Evolutionary conservation across 2,329 filamentous ascomycete genomes (phyloP), one percentile per base, ranked within the genome.

Genomic region (Chrysoporthe puriensis): DNA sequence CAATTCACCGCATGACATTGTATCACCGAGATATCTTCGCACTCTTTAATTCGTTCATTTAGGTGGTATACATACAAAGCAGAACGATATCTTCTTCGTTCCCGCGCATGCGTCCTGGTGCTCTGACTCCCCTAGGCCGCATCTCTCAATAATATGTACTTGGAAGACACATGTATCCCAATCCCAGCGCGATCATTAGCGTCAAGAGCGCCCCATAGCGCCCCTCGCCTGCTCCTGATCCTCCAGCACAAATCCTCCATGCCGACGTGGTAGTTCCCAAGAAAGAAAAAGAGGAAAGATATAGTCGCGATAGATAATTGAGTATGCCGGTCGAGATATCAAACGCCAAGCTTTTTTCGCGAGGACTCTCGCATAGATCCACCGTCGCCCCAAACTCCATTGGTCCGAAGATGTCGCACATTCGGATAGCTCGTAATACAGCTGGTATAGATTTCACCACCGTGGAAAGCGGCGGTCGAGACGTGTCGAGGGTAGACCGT

Each of bases 401-500:
- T 57, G 40, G 54, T 57, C 34, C 54, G 34, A 40, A 57, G 34
- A 57, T 57, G 34, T 57, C 54, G 34, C 54, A 36, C 54, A 57
- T 36, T 57, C 54, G 54, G 34, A 57, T n/a, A 40, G 54, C 16
- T 57, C 54, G 54, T 57, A 21, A 34, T 57, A 57, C 54, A 57
- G 34, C 34, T 57, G 34, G 34, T 36, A 57, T 18, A 57, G 18
- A 40, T 34, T 40, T 11, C 18, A 21, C 34, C 54, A 21, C 54
- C 54, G 34, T 13, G 34, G 6, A 16, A 57, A 18, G 40, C 32
- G 6, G 54, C 34, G n/a, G 18, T 57, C 54, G 16, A 40, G 54
- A 57, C 14, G 34, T 57, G 34, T 57, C 34, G 16, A 34, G 16
- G n/a, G 18, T 6, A 4, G 18, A 26, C 34, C 11, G 34, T 14